Evolutionary conservation across 495 filamentous ascomycete genomes (phyloP).

Genomic region (Xylaria palmicola): DNA sequence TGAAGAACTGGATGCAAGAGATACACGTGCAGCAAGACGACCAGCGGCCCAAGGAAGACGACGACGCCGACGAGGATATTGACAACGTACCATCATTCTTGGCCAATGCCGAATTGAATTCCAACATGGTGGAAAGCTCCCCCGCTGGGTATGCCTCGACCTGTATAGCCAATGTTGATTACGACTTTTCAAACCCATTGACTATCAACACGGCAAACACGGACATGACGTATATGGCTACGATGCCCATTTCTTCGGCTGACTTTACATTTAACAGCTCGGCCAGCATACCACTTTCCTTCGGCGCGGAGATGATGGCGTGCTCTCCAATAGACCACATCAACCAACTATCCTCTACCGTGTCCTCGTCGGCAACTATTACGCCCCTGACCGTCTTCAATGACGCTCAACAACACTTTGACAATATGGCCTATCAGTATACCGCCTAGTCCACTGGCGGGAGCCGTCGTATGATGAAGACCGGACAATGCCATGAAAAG

Average conservation of each 20-base stretch:
- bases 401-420: constrained; percentile 21
- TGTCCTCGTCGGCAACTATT: constrained; percentile 42
- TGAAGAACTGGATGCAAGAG: constrained; percentile 83
- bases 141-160: constrained; percentile 26
- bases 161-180: constrained; percentile 29
- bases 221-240: constrained; percentile 25
- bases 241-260: constrained; percentile 41
- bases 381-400: constrained; percentile 34
- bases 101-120: constrained; percentile 25
- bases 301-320: constrained; percentile 19
- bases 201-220: constrained; percentile 27
- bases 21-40: constrained; percentile 48
- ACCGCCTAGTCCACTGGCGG: background rate
- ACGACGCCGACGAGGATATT: constrained; percentile 34
- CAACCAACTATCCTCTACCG: constrained; percentile 35
- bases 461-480: background rate
- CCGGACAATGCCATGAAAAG: background rate
- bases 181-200: constrained; percentile 22
- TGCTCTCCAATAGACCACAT: constrained; percentile 25
- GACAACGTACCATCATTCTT: constrained; percentile 3
- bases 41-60: constrained; percentile 27
- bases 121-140: constrained; percentile 11
- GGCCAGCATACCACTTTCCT: constrained; percentile 24
- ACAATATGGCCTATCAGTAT: constrained; percentile 25
- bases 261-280: constrained; percentile 35